phyloP scores from a whole-genome alignment of 371 early-diverging fungal genomes.

The Mortierella sp. region DNA sequence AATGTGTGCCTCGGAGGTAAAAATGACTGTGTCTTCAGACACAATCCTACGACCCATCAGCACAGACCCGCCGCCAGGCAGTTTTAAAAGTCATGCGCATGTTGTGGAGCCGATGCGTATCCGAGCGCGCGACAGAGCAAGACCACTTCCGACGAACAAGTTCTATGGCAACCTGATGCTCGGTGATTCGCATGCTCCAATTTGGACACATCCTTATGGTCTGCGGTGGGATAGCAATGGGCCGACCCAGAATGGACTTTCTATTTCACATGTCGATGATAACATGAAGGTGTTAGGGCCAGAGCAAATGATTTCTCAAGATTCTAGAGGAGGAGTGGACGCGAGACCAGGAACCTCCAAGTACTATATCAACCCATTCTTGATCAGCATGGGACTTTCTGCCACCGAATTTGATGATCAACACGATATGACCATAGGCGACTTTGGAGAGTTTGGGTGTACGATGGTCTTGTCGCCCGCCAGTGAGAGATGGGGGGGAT shows the following conservation, averaged over 20 bases:
- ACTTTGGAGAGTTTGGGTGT: conserved; percentile 49
- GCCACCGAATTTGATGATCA: conserved; percentile 26
- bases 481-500: conserved; percentile 1
- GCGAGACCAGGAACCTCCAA: conserved; percentile 1
- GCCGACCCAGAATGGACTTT: conserved; percentile 20
- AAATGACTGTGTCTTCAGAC: background rate
- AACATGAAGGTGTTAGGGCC: conserved; percentile 34
- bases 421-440: conserved; percentile 41
- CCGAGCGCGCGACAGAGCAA: conserved; percentile 12
- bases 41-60: conserved; percentile 30
- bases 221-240: conserved; percentile 42
- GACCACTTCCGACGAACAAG: conserved; percentile 38
- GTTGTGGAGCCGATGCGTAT: conserved; percentile 21
- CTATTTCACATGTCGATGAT: conserved; percentile 44
- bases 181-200: conserved; percentile 41
- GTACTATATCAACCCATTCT: conserved; percentile 45
- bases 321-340: too few species aligned
- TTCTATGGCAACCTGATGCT: conserved; percentile 45
- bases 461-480: conserved; percentile 23
- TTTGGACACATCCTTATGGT: conserved; percentile 54
- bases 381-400: conserved; percentile 45
- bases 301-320: background rate
- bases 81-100: conserved; percentile 13
- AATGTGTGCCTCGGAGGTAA: background rate
- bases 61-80: conserved; percentile 6